Conservation (phyloP, 441 rosid genomes). For the Pelargonium citronellum region DNA sequence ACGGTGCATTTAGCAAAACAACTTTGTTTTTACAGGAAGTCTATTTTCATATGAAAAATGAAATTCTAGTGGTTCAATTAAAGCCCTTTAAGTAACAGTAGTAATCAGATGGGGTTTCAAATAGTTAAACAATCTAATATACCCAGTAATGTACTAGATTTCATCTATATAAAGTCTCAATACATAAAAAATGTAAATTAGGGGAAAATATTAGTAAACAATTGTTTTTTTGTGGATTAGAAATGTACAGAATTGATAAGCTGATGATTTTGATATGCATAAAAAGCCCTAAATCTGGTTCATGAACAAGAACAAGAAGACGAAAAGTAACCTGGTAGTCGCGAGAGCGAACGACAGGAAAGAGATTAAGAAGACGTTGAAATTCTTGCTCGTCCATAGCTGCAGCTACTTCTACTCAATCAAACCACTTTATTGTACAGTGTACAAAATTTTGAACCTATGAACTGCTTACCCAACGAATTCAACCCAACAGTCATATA, state of each 20-base stretch:
- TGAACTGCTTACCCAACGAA: too few relatives aligned
- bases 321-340: slow-evolving; percentile 47
- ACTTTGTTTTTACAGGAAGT: too few relatives aligned
- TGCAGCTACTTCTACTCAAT: slow-evolving; percentile 16
- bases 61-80: too few relatives aligned
- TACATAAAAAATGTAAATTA: neutral
- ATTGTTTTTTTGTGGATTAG: neutral
- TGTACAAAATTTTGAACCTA: too few relatives aligned
- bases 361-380: slow-evolving; percentile 61
- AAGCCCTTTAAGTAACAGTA: too few relatives aligned
- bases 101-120: too few relatives aligned
- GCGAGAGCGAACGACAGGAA: slow-evolving; percentile 76
- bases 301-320: neutral
- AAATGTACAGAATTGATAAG: too few relatives aligned
- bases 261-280: too few relatives aligned
- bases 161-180: neutral
- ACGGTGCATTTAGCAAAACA: too few relatives aligned
- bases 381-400: slow-evolving; percentile 73
- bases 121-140: neutral
- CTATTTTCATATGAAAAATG: too few relatives aligned
- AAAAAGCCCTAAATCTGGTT: neutral
- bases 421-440: neutral
- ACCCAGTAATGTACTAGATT: neutral
- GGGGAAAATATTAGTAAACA: neutral
- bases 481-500: too few relatives aligned